A percentile compares a stretch with the other conserved stretches of the same genome.
These are phyloP conservation scores for Pythium brachiatum DNA, from an alignment of 352 stramenopile genomes.

Conservation along the genomic window DNA sequence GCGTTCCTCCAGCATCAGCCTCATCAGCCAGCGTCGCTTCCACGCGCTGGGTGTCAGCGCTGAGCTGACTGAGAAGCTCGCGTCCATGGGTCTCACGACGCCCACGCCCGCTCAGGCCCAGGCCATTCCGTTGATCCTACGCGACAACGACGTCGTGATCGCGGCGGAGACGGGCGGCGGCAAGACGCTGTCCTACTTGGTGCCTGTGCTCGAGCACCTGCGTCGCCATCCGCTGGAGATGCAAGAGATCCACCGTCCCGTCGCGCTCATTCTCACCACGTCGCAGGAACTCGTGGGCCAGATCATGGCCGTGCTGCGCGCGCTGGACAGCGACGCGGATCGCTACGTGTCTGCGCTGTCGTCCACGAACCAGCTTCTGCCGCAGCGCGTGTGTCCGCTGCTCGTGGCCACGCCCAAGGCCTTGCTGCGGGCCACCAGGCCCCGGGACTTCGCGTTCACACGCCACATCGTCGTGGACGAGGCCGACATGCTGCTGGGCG, in stretches of 20 bases:
- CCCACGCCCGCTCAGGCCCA: conserved; percentile 51
- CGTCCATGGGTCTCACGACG: conserved; percentile 31
- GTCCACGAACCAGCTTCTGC: conserved; percentile 50
- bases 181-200: conserved; percentile 95
- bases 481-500: conserved; percentile 76
- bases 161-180: conserved; percentile 93
- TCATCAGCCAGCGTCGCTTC: conserved; percentile 33
- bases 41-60: conserved; percentile 52
- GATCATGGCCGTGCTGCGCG: conserved; percentile 42
- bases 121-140: conserved; percentile 56
- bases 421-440: conserved; percentile 60
- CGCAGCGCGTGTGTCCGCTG: conserved; percentile 39
- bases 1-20: not conserved
- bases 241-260: conserved; percentile 43
- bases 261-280: conserved; percentile 79
- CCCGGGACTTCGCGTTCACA: conserved; percentile 73
- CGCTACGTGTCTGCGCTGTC: conserved; percentile 42
- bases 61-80: conserved; percentile 35
- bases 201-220: conserved; percentile 86
- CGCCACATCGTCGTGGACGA: conserved; percentile 75
- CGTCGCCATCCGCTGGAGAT: conserved; percentile 31
- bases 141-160: conserved; percentile 85
- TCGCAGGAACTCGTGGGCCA: conserved; percentile 87
- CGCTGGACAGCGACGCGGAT: conserved; percentile 40
- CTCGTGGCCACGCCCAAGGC: conserved; percentile 66